A percentile compares a stretch with the other conserved stretches of the same genome.
Conservation (phyloP, 306 rosid genomes). For the Crotalaria pallida region DNA sequence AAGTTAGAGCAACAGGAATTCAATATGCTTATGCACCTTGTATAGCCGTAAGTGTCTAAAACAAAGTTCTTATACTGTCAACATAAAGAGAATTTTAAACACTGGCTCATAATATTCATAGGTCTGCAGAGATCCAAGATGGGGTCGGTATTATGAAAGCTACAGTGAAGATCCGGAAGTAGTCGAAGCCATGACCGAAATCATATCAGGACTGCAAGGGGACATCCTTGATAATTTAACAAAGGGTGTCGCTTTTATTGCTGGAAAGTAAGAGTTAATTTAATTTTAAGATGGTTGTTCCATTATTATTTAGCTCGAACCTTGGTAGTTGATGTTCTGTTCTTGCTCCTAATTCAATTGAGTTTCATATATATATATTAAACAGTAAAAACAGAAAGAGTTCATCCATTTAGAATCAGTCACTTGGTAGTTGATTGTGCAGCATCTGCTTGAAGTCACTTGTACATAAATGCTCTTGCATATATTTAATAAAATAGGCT, state of each 20-base stretch:
- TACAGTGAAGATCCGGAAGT: conserved; percentile 42
- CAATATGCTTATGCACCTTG: conserved; percentile 44
- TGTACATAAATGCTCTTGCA: not conserved
- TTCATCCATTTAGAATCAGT: not conserved
- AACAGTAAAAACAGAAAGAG: not conserved
- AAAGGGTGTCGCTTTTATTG: conserved; percentile 34
- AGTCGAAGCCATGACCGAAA: conserved; percentile 43
- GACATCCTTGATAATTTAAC: conserved; percentile 20
- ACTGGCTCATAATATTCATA: not conserved
- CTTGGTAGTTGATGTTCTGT: conserved; percentile 11
- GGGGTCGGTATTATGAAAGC: conserved; percentile 55
- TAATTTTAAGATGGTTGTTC: not conserved
- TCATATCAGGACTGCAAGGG: conserved; percentile 43
- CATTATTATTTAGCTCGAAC: not conserved
- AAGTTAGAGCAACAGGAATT: too few species aligned
- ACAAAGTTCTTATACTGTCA: not conserved
- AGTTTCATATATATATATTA: not conserved
- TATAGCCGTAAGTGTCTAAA: conserved; percentile 33
- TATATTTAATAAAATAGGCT: not conserved
- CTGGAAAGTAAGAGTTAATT: conserved; percentile 36
- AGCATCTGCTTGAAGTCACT: not conserved
- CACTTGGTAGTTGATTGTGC: too few species aligned
- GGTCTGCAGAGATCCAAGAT: conserved; percentile 57
- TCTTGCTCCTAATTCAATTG: not conserved
- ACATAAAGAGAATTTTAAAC: not conserved